A percentile compares a stretch with the other conserved stretches of the same genome.
Conservation (phyloP, 169 alveolate species). For the Eimeria necatrix region DNA sequence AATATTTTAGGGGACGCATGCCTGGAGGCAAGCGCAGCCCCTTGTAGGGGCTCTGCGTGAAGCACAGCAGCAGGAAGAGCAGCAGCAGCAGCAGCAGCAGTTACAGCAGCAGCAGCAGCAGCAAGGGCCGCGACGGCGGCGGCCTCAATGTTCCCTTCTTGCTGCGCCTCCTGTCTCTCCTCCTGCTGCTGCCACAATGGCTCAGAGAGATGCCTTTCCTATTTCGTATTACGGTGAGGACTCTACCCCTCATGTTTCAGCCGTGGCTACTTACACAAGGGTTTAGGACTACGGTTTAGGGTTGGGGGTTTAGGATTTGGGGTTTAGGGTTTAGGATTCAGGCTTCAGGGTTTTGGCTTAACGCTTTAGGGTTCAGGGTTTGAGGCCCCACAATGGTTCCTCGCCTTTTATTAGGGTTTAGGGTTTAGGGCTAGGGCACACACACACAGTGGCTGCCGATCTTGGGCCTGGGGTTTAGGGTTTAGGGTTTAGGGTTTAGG, state of each 20-base stretch:
- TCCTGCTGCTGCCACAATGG: slow-evolving; percentile 33
- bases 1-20: neutral
- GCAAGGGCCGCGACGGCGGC: slow-evolving; percentile 20
- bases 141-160: neutral
- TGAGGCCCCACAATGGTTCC: neutral
- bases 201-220: slow-evolving; percentile 60
- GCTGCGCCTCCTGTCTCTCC: neutral
- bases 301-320: neutral
- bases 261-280: neutral
- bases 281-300: neutral
- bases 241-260: no score
- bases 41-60: slow-evolving; percentile 30
- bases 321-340: no score
- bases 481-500: slow-evolving; percentile 49
- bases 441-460: no score
- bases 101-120: slow-evolving; percentile 26
- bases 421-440: slow-evolving; percentile 23
- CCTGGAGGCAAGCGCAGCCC: slow-evolving; percentile 27
- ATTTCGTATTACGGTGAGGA: slow-evolving; percentile 20
- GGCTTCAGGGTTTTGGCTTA: no score
- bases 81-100: slow-evolving; percentile 39
- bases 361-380: neutral
- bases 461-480: slow-evolving; percentile 15
- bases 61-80: slow-evolving; percentile 41
- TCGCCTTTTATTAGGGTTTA: neutral